These are phyloP conservation scores for Fusarium sp. DNA, from an alignment of 2,329 filamentous ascomycete genomes.

Conservation along the genomic window DNA sequence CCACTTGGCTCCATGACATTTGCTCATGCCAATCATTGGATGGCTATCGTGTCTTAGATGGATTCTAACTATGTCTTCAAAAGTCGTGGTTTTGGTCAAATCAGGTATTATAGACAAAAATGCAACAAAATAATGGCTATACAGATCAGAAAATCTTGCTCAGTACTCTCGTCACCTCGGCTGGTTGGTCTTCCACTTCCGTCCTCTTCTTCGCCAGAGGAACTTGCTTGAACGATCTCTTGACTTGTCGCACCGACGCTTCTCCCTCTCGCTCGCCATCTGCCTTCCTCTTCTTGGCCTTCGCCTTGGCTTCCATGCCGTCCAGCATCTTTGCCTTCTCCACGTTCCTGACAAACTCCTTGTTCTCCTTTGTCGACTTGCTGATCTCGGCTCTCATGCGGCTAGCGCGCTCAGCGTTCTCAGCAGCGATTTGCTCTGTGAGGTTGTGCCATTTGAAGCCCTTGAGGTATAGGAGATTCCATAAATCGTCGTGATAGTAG, in stretches of 20 bases:
- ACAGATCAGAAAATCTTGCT: conserved; percentile 69
- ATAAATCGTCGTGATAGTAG: conserved; percentile 87
- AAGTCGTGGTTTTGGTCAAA: conserved; percentile 3
- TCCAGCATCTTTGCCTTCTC: conserved; percentile 83
- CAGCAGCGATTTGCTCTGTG: conserved; percentile 81
- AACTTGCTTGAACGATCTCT: conserved; percentile 72
- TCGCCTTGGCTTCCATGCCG: conserved; percentile 71
- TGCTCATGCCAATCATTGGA: conserved; percentile 24
- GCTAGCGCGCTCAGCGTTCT: conserved; percentile 81
- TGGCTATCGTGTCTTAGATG: conserved; percentile 12
- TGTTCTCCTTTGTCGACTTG: conserved; percentile 80
- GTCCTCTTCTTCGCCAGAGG: conserved; percentile 62
- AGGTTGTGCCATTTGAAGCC: conserved; percentile 84
- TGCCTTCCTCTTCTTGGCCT: conserved; percentile 51
- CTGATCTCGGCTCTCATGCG: conserved; percentile 81
- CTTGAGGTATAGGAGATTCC: conserved; percentile 83
- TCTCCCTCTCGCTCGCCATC: conserved; percentile 38
- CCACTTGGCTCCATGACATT: conserved; percentile 22
- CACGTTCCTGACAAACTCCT: conserved; percentile 80
- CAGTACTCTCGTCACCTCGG: conserved; percentile 66
- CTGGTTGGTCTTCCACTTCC: conserved; percentile 57
- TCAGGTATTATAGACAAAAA: conserved; percentile 18
- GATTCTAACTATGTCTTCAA: neutral
- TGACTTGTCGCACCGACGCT: conserved; percentile 29
- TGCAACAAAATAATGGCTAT: conserved; percentile 3